Conservation (phyloP, 1,284 basidiomycete genomes). For the Cryptococcus hybrid region DNA sequence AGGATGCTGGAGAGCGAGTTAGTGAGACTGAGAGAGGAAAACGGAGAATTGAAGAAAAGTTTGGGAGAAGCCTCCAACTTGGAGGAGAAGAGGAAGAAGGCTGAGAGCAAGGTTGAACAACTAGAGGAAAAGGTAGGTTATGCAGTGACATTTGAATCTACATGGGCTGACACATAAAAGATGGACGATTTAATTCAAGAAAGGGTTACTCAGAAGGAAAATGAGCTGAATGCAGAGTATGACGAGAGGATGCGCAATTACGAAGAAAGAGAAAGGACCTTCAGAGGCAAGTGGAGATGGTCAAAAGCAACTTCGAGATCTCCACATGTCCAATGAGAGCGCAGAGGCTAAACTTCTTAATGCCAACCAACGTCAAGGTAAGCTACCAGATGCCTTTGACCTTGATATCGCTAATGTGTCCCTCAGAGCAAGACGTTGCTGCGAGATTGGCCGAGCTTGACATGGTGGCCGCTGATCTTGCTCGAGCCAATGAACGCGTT, state of each 20-base stretch:
- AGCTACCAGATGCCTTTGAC: constrained; percentile 12
- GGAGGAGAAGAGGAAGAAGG: constrained; percentile 72
- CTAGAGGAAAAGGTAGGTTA: constrained; percentile 73
- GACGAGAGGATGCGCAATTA: constrained; percentile 94
- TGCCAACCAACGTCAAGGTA: constrained; percentile 82
- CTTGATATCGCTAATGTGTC: constrained; percentile 10
- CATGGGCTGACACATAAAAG: constrained; percentile 48
- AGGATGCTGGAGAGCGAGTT: constrained; percentile 71
- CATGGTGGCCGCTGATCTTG: constrained; percentile 87
- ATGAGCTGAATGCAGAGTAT: constrained; percentile 91
- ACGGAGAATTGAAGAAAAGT: constrained; percentile 68
- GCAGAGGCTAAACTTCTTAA: constrained; percentile 88
- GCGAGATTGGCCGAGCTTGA: constrained; percentile 86
- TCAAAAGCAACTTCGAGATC: constrained; percentile 82
- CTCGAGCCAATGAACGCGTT: constrained; percentile 87
- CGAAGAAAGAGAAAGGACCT: constrained; percentile 93
- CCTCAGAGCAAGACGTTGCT: constrained; percentile 81
- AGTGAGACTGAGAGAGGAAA: constrained; percentile 70
- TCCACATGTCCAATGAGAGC: constrained; percentile 85
- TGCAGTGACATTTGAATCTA: too few relatives aligned
- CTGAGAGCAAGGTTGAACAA: constrained; percentile 68
- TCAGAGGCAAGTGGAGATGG: constrained; percentile 77
- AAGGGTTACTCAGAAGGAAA: constrained; percentile 83
- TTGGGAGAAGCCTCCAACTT: constrained; percentile 63
- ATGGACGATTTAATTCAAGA: constrained; percentile 90